phyloP scores from a whole-genome alignment of 208 protist genomes.

The Acanthamoeba royreba region DNA sequence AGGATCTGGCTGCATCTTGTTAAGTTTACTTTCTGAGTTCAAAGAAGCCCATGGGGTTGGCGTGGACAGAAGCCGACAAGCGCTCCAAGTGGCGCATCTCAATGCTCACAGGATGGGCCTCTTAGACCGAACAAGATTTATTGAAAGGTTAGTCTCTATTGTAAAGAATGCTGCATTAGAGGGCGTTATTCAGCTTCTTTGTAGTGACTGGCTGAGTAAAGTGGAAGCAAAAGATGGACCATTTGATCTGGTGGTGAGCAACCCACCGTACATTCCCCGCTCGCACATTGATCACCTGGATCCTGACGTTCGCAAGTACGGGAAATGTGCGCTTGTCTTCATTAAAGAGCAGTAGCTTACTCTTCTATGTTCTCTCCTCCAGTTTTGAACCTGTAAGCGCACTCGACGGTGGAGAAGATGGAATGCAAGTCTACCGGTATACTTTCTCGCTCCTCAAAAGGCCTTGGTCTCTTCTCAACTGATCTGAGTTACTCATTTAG shows the following conservation, averaged over 20 bases:
- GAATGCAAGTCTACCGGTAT: neutral
- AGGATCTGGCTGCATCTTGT: neutral
- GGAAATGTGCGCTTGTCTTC: too few relatives aligned
- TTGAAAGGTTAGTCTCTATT: neutral
- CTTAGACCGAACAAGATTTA: neutral
- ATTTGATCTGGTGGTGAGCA: neutral
- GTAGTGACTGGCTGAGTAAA: neutral
- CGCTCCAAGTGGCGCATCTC: neutral
- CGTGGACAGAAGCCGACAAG: neutral
- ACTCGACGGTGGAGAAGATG: slow-evolving; percentile 3
- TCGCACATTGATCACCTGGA: neutral
- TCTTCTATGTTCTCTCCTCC: neutral
- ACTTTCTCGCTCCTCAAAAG: neutral
- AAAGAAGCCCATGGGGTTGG: neutral
- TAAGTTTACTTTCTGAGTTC: slow-evolving; percentile 4
- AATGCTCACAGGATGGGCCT: neutral
- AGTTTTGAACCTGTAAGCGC: neutral
- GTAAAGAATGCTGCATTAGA: neutral
- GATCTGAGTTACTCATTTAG: neutral
- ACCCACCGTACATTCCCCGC: slow-evolving; percentile 6
- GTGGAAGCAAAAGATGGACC: neutral
- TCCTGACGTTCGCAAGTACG: neutral
- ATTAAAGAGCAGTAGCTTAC: neutral
- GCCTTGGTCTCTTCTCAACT: neutral
- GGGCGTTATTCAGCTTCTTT: neutral